Base-by-base conservation (phyloP, 495 filamentous ascomycete species). In the Xylaria flabelliformis region DNA sequence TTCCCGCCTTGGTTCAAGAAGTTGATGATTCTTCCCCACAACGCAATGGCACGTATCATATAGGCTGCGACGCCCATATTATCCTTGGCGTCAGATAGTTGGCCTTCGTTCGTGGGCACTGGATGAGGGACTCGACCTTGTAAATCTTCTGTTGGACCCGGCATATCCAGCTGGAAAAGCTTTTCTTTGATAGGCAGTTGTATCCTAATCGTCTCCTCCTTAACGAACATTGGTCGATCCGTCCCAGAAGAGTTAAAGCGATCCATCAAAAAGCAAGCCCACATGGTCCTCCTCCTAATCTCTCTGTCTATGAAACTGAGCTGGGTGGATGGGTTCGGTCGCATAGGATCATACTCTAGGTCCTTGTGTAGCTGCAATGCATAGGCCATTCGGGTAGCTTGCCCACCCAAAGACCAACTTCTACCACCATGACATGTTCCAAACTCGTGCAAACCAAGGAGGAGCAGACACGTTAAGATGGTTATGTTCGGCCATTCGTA, bases 401-500 rank as follows among this genome's bases (percentile, higher is more conserved):
- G 95, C 1, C 96, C 96, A 48, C 94, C 94, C 74, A 97, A 88
- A 63, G 96, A 93, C 96, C 96, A 99, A 77, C 94, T 97, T 71
- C 95, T 87, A 13, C 96, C 95, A 72, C 96, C 96, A 79, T 98
- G 95, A 78, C 96, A 98, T 55, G 96, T 98, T 39, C 96, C 96
- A 75, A 99, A 97, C 76, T 97, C 95, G 77, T 99, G 96, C 61
- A 99, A 83, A 17, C 95, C 94, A 59, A 99, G 86, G 19, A 98
- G 88, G 21, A 98, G 76, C 67, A 97, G 90, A 26, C 94, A 94
- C 17, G 94, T 97, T 39, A 99, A 82, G 36, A 96, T 97, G 3
- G 95, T 97, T 66, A 99, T 97, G 76, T 97, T 99, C 0, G 96
- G 95, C 80, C 93, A 93, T 80, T 97, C 95, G 75, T 97, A 97